These are phyloP conservation scores for Trichoderma simmonsii DNA, from an alignment of 2,329 filamentous ascomycete species.

Conservation along the genomic window DNA sequence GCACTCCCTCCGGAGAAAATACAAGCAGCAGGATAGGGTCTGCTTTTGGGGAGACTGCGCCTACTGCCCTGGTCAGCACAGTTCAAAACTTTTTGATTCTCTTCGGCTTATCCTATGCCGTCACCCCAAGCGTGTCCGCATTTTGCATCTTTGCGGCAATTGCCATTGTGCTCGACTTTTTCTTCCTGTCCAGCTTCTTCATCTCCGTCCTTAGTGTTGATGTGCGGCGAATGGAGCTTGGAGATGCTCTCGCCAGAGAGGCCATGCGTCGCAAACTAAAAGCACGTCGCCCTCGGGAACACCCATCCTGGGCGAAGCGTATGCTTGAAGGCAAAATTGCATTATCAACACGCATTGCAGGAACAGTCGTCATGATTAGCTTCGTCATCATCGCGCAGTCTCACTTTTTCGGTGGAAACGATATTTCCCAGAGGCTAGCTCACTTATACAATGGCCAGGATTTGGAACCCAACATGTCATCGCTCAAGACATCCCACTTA, in stretches of 20 bases:
- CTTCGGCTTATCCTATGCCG: constrained; percentile 61
- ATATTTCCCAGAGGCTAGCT: constrained; percentile 33
- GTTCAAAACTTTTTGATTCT: constrained; percentile 67
- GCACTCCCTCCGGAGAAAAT: constrained; percentile 65
- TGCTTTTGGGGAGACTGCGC: constrained; percentile 70
- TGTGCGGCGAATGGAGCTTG: constrained; percentile 70
- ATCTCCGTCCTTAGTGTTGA: constrained; percentile 76
- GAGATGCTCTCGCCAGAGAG: constrained; percentile 64
- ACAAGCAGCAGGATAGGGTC: constrained; percentile 68
- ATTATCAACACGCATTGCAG: constrained; percentile 70
- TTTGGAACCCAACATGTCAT: constrained; percentile 27
- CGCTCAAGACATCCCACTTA: constrained; percentile 41
- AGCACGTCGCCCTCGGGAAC: constrained; percentile 25
- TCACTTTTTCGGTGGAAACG: constrained; percentile 68
- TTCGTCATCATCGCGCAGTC: constrained; percentile 73
- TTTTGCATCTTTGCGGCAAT: constrained; percentile 76
- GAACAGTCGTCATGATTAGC: constrained; percentile 68
- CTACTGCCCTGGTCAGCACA: constrained; percentile 65
- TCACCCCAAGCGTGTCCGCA: constrained; percentile 67
- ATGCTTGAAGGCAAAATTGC: constrained; percentile 63
- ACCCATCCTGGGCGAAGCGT: constrained; percentile 53
- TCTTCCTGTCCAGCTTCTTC: constrained; percentile 78
- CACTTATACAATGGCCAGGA: constrained; percentile 25
- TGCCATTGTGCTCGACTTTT: constrained; percentile 72
- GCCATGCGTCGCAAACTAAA: constrained; percentile 41